phyloP scores from a whole-genome alignment of 805 yeast species.

The Candida ascalaphidarum region DNA sequence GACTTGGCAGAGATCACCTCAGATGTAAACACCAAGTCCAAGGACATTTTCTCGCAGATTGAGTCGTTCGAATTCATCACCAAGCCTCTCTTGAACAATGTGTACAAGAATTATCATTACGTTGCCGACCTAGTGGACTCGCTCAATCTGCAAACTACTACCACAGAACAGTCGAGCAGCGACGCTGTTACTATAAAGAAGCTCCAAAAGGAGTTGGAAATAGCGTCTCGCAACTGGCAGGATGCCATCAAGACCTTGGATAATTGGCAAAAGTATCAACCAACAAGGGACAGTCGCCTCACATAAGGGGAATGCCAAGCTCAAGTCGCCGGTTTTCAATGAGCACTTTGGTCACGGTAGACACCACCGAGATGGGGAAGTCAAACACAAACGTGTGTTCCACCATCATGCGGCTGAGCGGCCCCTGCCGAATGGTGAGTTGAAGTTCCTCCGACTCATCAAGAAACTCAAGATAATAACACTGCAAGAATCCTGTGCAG shows the following conservation, averaged over 20 bases:
- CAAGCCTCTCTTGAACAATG: constrained; percentile 24
- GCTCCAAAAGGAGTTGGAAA: constrained; percentile 23
- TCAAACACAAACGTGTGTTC: no score
- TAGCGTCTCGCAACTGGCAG: constrained; percentile 26
- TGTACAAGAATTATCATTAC: constrained; percentile 27
- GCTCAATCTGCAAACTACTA: constrained; percentile 1
- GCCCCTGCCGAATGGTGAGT: no score
- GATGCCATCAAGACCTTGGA: constrained; percentile 31
- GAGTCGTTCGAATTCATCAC: constrained; percentile 26
- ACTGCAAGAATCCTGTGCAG: no score
- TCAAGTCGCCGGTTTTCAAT: no score
- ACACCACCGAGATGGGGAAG: no score
- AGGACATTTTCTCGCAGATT: constrained; percentile 13
- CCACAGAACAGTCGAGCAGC: neutral
- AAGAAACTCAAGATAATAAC: no score
- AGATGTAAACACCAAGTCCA: constrained; percentile 3
- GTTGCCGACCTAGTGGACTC: constrained; percentile 9
- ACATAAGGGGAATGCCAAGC: no score
- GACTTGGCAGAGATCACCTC: constrained; percentile 12
- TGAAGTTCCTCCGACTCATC: no score
- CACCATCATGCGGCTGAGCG: no score
- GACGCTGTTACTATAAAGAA: constrained; percentile 9
- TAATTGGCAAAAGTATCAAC: constrained; percentile 23
- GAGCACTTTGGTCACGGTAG: no score
- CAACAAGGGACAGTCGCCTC: no score